Evolutionary conservation across 2,329 filamentous ascomycete species (phyloP).

Genomic region (Fusarium poae): DNA sequence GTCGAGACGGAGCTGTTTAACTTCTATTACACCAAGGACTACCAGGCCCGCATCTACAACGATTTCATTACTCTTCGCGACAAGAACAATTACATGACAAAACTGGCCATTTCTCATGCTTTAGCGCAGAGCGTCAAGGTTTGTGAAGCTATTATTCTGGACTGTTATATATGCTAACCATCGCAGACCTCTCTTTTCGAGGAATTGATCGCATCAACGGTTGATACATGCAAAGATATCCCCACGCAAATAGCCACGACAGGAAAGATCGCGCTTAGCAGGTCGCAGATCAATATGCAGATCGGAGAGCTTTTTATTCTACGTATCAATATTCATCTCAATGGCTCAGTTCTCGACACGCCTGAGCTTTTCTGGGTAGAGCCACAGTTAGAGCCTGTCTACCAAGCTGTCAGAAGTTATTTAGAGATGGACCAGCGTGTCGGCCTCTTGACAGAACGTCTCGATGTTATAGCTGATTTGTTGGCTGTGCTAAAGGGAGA

Average conservation of each 20-base stretch:
- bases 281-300: slow-evolving; percentile 98
- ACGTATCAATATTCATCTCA: slow-evolving; percentile 97
- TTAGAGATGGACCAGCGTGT: slow-evolving; percentile 98
- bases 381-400: slow-evolving; percentile 95
- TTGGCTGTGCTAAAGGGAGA: slow-evolving; percentile 95
- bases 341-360: slow-evolving; percentile 95
- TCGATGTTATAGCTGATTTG: slow-evolving; percentile 90
- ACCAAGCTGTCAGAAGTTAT: slow-evolving; percentile 94
- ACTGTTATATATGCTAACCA: slow-evolving; percentile 33
- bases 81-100: slow-evolving; percentile 98
- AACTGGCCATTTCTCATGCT: slow-evolving; percentile 95
- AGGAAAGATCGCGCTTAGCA: slow-evolving; percentile 88
- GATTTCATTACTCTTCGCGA: slow-evolving; percentile 97
- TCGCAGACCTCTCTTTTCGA: slow-evolving; percentile 90
- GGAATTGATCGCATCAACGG: slow-evolving; percentile 92
- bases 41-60: slow-evolving; percentile 98
- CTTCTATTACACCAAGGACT: slow-evolving; percentile 98
- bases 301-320: slow-evolving; percentile 98
- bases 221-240: slow-evolving; percentile 92
- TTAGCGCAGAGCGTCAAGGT: slow-evolving; percentile 95
- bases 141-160: slow-evolving; percentile 18
- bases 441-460: slow-evolving; percentile 84
- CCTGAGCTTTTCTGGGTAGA: slow-evolving; percentile 99
- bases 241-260: slow-evolving; percentile 93
- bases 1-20: slow-evolving; percentile 98